Evolutionary conservation across 2,329 filamentous ascomycete species (phyloP).

Genomic region (Alternaria sp.): DNA sequence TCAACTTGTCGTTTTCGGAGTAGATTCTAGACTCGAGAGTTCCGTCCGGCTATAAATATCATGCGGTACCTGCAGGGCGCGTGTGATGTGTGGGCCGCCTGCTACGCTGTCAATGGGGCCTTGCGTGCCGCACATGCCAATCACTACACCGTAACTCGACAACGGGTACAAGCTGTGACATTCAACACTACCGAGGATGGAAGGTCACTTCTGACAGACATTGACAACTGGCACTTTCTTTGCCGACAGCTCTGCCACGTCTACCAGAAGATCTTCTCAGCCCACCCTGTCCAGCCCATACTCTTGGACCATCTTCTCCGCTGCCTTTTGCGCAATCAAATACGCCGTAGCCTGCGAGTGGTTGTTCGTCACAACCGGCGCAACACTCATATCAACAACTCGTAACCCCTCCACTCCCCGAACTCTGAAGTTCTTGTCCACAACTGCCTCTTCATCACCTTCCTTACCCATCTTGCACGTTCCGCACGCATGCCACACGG

Average conservation of each 20-base stretch:
- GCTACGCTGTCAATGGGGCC: neutral
- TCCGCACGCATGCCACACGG: constrained; percentile 48
- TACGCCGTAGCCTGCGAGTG: constrained; percentile 46
- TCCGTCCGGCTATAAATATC: neutral
- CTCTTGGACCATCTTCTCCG: constrained; percentile 41
- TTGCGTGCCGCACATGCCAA: neutral
- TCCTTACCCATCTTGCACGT: constrained; percentile 47
- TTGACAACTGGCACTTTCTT: neutral
- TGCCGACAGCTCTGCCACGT: neutral
- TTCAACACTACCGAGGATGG: neutral
- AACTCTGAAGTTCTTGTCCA: constrained; percentile 48
- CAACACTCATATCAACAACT: constrained; percentile 49
- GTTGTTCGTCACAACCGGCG: constrained; percentile 43
- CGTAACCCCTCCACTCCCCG: constrained; percentile 47
- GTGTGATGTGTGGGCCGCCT: neutral
- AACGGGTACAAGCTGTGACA: neutral
- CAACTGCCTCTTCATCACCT: constrained; percentile 43
- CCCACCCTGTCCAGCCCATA: constrained; percentile 25
- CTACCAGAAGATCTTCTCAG: neutral
- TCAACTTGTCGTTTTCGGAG: neutral
- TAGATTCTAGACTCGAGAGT: neutral
- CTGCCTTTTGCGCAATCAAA: constrained; percentile 42
- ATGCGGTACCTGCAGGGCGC: neutral
- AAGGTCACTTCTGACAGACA: neutral
- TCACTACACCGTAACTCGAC: neutral